Base-by-base conservation (phyloP, 345 rosid species). In the Gossypium stocksii region DNA sequence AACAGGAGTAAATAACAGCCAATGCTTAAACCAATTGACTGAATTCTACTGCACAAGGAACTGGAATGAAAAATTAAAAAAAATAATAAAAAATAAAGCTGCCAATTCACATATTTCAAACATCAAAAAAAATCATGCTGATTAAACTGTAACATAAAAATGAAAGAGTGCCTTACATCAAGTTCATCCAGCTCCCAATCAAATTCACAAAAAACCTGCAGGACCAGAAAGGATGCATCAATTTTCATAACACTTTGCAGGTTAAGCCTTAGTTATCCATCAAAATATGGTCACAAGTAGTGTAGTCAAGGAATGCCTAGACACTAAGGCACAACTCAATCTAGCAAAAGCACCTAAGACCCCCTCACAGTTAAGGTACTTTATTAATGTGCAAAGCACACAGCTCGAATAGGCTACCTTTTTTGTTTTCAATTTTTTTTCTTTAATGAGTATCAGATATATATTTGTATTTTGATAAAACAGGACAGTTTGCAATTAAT, bases 101-200 rank as follows among this genome's bases (percentile, higher is more conserved):
- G 38, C 9, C 49, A 3, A 2, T 48, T 67, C 22, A 71, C 48
- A 38, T 54, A 10, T 34, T 34, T 71, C 74, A 54, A n/a, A 38
- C 72, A 54, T 67, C 59, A 48, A 60, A 74, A 73, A 10, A 59
- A 29, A 19, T 9, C 48, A 43, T 67, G 58, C 43, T 69, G 2
- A 64, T 60, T 17, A 43, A 48, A 48, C 53, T 16, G 53, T 46
- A 54, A 75, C 10, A 17, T 7, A 60, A 67, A 2, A 66, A 14
- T 23, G 53, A n/a, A 53, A 65, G 77, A 69, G 15, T 78, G 68
- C 66, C 79, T 71, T 81, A 93, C 99, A 90, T 96, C 90, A 77
- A 90, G 83, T 72, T 91, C 93, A 66, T 96, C 99, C 22, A 90
- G n/a, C 70, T 87, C 93, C 99, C 99, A 96, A 85, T 96, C 99